Evolutionary conservation across 768 basidiomycete species (phyloP).

Genomic region (Phlebiopsis flavidoalba): DNA sequence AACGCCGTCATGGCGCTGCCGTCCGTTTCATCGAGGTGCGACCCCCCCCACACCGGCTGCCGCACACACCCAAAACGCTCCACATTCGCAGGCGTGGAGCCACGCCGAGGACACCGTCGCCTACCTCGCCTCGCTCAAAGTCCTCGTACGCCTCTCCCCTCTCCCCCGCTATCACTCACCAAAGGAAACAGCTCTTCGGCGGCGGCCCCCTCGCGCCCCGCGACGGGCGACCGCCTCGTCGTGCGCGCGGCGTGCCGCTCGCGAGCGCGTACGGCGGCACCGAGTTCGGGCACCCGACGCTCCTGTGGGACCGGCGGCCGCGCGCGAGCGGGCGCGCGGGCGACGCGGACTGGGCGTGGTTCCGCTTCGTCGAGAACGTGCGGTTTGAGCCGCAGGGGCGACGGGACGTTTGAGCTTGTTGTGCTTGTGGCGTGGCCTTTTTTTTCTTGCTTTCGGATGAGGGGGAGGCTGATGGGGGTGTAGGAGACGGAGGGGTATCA

Average conservation of each 20-base stretch:
- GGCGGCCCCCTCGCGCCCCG: conserved; percentile 12
- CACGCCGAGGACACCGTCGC: conserved; percentile 11
- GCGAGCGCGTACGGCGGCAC: conserved; percentile 10
- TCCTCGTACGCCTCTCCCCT: conserved; percentile 3
- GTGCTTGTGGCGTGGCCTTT: conserved; percentile 5
- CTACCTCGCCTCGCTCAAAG: conserved; percentile 6
- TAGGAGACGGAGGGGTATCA: conserved; percentile 6
- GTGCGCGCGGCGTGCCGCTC: conserved; percentile 9
- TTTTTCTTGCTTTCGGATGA: neutral
- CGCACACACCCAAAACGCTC: neutral
- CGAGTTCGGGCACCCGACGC: conserved; percentile 10
- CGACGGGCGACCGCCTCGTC: conserved; percentile 6
- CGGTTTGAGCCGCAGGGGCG: conserved; percentile 11
- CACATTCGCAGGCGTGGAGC: conserved; percentile 10
- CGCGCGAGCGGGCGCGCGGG: neutral
- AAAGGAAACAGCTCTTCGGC: conserved; percentile 4
- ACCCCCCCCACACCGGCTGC: neutral
- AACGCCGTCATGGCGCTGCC: conserved; percentile 9
- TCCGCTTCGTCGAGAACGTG: neutral
- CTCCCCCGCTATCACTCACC: neutral
- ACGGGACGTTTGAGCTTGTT: conserved; percentile 9
- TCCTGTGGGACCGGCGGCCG: neutral
- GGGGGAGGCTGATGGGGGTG: neutral
- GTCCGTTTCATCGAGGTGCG: conserved; percentile 14
- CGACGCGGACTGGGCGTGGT: conserved; percentile 8